phyloP scores from a whole-genome alignment of 2,329 filamentous ascomycete species.

The Colletotrichum caudatum region DNA sequence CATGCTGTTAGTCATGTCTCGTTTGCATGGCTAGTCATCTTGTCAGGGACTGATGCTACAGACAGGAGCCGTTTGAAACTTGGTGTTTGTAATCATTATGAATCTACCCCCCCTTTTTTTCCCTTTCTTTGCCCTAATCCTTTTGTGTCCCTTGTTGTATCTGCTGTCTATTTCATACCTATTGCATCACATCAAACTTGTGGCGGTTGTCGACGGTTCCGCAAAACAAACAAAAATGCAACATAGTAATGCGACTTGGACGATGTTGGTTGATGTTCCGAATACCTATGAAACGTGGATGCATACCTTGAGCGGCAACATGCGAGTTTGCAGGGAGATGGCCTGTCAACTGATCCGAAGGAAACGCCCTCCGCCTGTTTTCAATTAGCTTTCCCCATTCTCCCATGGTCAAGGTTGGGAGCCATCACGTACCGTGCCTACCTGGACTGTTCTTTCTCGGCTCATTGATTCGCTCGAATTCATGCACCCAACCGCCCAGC shows the following conservation, averaged over 20 bases:
- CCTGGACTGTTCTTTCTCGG: too few species aligned
- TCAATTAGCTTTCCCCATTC: background rate
- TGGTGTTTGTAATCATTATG: background rate
- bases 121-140: background rate
- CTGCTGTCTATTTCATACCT: background rate
- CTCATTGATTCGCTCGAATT: conserved; percentile 9
- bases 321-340: conserved; percentile 28
- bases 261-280: background rate
- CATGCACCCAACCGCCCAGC: conserved; percentile 14
- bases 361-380: background rate
- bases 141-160: background rate
- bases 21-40: background rate
- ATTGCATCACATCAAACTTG: conserved; percentile 17
- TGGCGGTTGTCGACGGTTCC: conserved; percentile 8
- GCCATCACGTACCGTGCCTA: too few species aligned
- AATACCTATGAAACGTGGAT: conserved; percentile 31
- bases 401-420: background rate
- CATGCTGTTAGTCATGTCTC: background rate
- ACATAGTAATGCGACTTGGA: conserved; percentile 14
- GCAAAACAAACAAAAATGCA: background rate
- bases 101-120: background rate
- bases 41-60: too few species aligned
- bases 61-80: background rate
- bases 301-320: conserved; percentile 23
- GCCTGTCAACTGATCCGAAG: conserved; percentile 10